Base-by-base conservation (phyloP, 2,329 filamentous ascomycete species). In the Xylaria sp. region DNA sequence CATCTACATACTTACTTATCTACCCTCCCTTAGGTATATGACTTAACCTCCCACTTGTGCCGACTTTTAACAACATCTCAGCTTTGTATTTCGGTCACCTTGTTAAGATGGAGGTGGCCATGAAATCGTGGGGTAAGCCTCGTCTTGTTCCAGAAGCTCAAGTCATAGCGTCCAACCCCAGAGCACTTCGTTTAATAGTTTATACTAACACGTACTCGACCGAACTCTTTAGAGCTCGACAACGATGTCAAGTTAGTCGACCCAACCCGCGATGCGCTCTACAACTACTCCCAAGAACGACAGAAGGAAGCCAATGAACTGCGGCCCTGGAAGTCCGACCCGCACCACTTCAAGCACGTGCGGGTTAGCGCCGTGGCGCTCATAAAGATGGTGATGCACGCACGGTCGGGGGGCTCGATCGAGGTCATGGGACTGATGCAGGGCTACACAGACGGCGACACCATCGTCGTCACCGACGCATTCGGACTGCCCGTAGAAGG, bases 401-500 rank as follows among this genome's bases (percentile, higher is more conserved):
- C 96, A 10, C 92, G 96, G n/a, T 94, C 93, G 0, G 96, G 96
- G 71, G 95, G 96, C 64, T 89, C 88, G 31, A 87, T 98, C 71
- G 96, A 99, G 83, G 88, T 99, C 74, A 99, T 99, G 96, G 96
- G 96, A 64, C 81, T 99, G 73, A 99, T 99, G 96, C 92, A 97
- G 77, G 96, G 96, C 69, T 97, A 97, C 79, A 91, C 97, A 56
- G 88, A 93, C 71, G 89, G 90, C 47, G 90, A 96, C 74, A 87
- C 92, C 1, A 92, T 99, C 75, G 89, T 99, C 72, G 91, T 99
- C 61, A 98, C 94, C 1, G 96, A 99, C 77, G 93, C 94, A 29
- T 96, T 98, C 80, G 89, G 94, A 22, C 83, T 99, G 44, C 96
- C 96, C 0, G 96, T 99, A 45, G 96, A 99, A 78, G 96, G 96